Conservation (phyloP, 2,329 filamentous ascomycete genomes). For the Colletotrichum coccodes region DNA sequence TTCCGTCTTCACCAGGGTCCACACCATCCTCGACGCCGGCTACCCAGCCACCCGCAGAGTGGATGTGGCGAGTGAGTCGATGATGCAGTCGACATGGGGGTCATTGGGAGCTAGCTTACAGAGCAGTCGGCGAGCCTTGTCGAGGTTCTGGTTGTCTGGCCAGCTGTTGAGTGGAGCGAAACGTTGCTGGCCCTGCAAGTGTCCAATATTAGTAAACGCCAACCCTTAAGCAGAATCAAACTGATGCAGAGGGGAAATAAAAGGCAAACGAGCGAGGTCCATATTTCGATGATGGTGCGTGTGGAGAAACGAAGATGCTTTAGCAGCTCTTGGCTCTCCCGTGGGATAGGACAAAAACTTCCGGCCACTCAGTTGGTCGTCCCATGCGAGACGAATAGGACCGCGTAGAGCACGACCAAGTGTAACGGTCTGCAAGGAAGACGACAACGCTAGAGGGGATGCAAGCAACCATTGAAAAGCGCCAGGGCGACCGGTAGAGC, state of each 20-base stretch:
- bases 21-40: constrained; percentile 54
- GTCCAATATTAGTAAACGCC: constrained; percentile 27
- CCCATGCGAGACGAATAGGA: not conserved
- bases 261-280: constrained; percentile 14
- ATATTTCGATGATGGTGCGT: constrained; percentile 2
- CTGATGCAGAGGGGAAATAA: constrained; percentile 5
- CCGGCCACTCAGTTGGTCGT: constrained; percentile 6
- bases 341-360: constrained; percentile 23
- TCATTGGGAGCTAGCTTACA: constrained; percentile 16
- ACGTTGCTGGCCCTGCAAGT: constrained; percentile 73
- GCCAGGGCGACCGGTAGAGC: not conserved
- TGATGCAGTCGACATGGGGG: not conserved
- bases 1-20: not conserved
- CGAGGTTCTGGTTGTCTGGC: constrained; percentile 82
- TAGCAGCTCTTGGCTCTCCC: constrained; percentile 9
- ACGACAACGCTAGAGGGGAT: not conserved
- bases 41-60: not conserved
- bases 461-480: not conserved
- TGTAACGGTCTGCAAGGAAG: not conserved
- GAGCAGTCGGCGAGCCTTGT: constrained; percentile 82
- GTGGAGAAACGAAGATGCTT: constrained; percentile 19
- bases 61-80: constrained; percentile 6
- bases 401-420: not conserved
- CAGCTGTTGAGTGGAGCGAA: constrained; percentile 86
- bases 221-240: not conserved